A percentile compares a stretch with the other conserved stretches of the same genome.
phyloP scores from a whole-genome alignment of 2,329 filamentous ascomycete species.

The Cladosporium sphaerospermum region DNA sequence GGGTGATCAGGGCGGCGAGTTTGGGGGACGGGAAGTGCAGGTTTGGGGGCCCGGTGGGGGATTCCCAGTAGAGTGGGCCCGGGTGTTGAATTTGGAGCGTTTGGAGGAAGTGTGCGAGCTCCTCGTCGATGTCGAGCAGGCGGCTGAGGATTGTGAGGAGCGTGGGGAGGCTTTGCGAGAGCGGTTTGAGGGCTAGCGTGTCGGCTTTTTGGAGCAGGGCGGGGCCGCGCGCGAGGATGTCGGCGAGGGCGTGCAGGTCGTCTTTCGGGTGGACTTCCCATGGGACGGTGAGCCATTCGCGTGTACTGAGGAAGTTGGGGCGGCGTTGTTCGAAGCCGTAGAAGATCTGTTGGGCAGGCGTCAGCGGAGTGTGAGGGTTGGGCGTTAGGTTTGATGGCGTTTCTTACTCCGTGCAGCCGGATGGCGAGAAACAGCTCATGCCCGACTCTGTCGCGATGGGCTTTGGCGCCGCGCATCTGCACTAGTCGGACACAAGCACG shows the following conservation, averaged over 20 bases:
- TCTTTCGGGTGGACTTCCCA: conserved; percentile 5
- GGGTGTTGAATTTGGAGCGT: neutral
- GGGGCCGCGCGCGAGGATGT: conserved; percentile 1
- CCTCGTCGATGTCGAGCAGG: conserved; percentile 3
- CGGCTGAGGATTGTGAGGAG: conserved; percentile 1
- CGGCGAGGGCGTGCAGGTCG: neutral
- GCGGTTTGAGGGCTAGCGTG: neutral
- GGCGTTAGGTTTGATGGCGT: neutral
- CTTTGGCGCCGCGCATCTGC: neutral
- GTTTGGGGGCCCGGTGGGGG: neutral
- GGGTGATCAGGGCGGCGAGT: neutral
- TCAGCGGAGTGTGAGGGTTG: too few relatives aligned
- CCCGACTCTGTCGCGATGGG: neutral
- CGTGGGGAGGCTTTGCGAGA: neutral
- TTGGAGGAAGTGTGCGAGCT: neutral
- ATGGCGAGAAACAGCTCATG: conserved; percentile 3
- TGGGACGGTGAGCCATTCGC: conserved; percentile 1
- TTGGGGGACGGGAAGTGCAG: neutral
- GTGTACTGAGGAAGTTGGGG: conserved; percentile 1
- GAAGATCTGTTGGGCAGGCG: conserved; percentile 1
- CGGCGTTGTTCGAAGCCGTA: conserved; percentile 4
- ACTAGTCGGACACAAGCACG: neutral
- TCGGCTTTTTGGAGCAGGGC: neutral
- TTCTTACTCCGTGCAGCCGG: neutral
- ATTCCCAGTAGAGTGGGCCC: neutral